Evolutionary conservation across 345 rosid genomes (phyloP).

Genomic region (Corchorus capsularis): DNA sequence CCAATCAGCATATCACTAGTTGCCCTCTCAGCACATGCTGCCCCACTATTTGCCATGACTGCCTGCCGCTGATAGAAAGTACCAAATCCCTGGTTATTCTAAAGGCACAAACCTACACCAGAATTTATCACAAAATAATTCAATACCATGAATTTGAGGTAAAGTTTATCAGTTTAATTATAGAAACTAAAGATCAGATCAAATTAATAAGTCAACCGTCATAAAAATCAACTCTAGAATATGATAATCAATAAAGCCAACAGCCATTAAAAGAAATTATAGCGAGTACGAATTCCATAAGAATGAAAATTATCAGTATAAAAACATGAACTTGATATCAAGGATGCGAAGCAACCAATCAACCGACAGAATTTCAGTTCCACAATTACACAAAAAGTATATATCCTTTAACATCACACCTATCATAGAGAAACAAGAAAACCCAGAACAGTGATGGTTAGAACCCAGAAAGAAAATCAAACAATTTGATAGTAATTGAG

Average conservation of each 20-base stretch:
- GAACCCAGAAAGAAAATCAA: slow-evolving; percentile 4
- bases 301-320: neutral
- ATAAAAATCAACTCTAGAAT: slow-evolving; percentile 12
- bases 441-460: neutral
- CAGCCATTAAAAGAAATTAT: slow-evolving; percentile 8
- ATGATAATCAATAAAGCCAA: slow-evolving; percentile 14
- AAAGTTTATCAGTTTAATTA: neutral
- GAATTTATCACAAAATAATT: slow-evolving; percentile 24
- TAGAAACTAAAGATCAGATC: slow-evolving; percentile 18
- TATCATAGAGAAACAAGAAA: slow-evolving; percentile 1
- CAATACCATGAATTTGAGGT: neutral
- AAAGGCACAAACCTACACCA: slow-evolving; percentile 19
- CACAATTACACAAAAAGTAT: neutral
- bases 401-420: neutral
- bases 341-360: neutral
- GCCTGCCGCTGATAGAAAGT: slow-evolving; percentile 21
- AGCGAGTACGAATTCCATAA: neutral
- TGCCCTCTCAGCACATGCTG: slow-evolving; percentile 95
- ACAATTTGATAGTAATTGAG: neutral
- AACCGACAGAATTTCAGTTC: neutral
- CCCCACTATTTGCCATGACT: slow-evolving; percentile 71
- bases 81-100: slow-evolving; percentile 25
- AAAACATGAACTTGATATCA: neutral
- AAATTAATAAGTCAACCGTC: neutral
- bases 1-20: slow-evolving; percentile 86